Evolutionary conservation across 2,329 filamentous ascomycete genomes (phyloP).

Genomic region (Sarocladium oryzae): DNA sequence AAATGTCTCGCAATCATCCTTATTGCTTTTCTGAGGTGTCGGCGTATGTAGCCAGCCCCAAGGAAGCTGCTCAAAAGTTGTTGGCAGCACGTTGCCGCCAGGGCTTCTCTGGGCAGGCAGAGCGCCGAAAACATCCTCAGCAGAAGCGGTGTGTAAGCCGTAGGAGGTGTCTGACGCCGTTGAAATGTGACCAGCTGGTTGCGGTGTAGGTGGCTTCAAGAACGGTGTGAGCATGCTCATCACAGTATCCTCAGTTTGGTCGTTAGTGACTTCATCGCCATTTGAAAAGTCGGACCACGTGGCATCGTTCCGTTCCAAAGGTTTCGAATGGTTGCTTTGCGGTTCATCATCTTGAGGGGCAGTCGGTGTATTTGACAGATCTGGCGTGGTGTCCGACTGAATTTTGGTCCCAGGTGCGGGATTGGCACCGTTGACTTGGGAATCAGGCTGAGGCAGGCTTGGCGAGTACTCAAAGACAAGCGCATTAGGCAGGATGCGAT

Average conservation of each 20-base stretch:
- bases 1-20: neutral
- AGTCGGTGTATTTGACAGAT: too few species aligned
- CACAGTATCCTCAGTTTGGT: constrained; percentile 27
- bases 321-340: too few species aligned
- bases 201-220: constrained; percentile 37
- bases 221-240: constrained; percentile 44
- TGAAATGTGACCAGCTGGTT: constrained; percentile 22
- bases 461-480: constrained; percentile 28
- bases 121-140: constrained; percentile 43
- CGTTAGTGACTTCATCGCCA: constrained; percentile 13
- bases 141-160: constrained; percentile 46
- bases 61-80: constrained; percentile 34
- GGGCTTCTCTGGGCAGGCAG: constrained; percentile 27
- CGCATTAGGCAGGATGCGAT: constrained; percentile 19
- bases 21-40: constrained; percentile 20
- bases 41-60: constrained; percentile 44
- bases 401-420: neutral
- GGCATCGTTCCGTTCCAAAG: neutral
- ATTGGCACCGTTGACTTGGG: neutral
- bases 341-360: too few species aligned
- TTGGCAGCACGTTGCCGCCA: constrained; percentile 20
- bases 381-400: neutral
- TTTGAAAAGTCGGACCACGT: constrained; percentile 1
- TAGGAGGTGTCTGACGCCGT: constrained; percentile 38
- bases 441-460: neutral